phyloP scores from a whole-genome alignment of 169 alveolate genomes.

The Eimeria falciformis region DNA sequence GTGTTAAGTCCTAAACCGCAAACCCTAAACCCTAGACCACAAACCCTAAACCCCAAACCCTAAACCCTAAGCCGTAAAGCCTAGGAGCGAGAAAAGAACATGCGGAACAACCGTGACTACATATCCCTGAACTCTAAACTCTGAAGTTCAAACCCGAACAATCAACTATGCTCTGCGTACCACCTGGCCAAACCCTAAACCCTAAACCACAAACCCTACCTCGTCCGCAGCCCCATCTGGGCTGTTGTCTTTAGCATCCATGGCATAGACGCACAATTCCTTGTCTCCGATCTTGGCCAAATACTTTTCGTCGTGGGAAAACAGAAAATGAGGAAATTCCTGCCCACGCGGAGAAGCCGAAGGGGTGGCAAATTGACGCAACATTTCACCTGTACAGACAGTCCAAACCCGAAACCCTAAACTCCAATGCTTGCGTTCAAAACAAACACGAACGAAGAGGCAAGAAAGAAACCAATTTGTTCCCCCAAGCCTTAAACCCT shows the following conservation, averaged over 20 bases:
- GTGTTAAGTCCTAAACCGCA: conserved; percentile 38
- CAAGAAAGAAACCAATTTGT: not conserved
- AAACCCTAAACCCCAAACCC: conserved; percentile 36
- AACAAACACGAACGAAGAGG: conserved; percentile 3
- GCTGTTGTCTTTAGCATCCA: conserved; percentile 62
- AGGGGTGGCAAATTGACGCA: conserved; percentile 82
- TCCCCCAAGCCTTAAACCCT: not conserved
- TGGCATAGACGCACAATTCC: conserved; percentile 79
- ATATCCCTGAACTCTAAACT: conserved; percentile 12
- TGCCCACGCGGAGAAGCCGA: conserved; percentile 85
- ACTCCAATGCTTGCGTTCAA: conserved; percentile 2
- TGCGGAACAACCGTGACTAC: not conserved
- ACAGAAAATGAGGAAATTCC: conserved; percentile 87
- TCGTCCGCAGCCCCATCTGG: conserved; percentile 48
- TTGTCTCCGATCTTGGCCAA: conserved; percentile 87
- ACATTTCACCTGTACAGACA: conserved; percentile 65
- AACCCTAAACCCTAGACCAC: not conserved
- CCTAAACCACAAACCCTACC: conserved; percentile 52
- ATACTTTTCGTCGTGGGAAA: conserved; percentile 91
- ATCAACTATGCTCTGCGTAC: too few species aligned
- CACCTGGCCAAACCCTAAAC: not conserved
- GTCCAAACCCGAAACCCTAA: conserved; percentile 44
- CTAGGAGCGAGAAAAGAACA: too few species aligned
- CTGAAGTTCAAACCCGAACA: too few species aligned
- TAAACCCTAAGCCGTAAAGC: too few species aligned